Evolutionary conservation across 2,329 filamentous ascomycete species (phyloP), one percentile per base, ranked within the genome.

Genomic region (Ceratocystis ficicola): DNA sequence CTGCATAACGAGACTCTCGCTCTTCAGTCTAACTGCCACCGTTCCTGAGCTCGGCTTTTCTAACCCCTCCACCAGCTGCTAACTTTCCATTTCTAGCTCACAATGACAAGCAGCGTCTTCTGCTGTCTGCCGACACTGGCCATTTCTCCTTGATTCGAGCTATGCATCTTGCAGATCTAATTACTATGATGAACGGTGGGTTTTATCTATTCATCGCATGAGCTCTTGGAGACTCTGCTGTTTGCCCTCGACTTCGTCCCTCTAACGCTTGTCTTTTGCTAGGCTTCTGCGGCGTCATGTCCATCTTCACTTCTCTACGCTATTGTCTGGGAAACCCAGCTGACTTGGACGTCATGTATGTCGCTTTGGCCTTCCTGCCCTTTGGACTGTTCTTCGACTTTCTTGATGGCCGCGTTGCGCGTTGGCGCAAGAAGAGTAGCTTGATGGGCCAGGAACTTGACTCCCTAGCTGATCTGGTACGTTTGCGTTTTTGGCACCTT

Each of bases 361-460:
- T 86, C 44, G 92, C 94, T 1, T 84, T 99, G 62, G 84, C 80
- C 3, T 90, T 96, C 76, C 88, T 97, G 76, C 93, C 93, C 0
- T 89, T 96, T 68, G 92, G 91, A 4, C 80, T 97, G 12, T 96
- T 97, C 79, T 97, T 97, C 75, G 94, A 99, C 76, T 95, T 96
- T 74, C 90, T 97, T 82, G 94, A 99, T 75, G 94, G 94, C 73
- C 94, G 92, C 74, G 92, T 99, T 66, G 94, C 94, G 69, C 83
- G 94, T 70, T 97, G 94, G 94, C 86, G 94, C 74, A 88, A 90
- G 78, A 99, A 96, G 86, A 94, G 90, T 72, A 95, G 89, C 72
- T 80, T 99, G 74, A 97, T 99, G 93, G 94, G 94, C 12, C 93
- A 96, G 76, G 94, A 99, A 77, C 80, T 99, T 66, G 94, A 99